Conservation (phyloP, 2,329 filamentous ascomycete species). For the Hypoxylon sp. region DNA sequence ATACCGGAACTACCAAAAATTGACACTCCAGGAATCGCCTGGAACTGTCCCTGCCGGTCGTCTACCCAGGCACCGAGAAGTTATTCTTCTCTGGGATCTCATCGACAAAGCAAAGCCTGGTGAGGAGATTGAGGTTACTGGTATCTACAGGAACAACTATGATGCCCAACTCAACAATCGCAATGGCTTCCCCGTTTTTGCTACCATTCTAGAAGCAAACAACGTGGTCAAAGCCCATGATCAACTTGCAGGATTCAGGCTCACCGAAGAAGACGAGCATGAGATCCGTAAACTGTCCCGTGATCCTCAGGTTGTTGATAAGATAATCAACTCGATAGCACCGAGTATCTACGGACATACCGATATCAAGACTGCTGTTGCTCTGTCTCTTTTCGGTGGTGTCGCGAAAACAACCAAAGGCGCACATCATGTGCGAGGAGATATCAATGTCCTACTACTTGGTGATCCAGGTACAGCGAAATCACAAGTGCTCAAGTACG, state of each 20-base stretch:
- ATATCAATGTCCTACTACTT: constrained; percentile 97
- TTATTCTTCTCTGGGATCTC: constrained; percentile 95
- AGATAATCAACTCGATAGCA: constrained; percentile 92
- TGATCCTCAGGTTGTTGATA: constrained; percentile 93
- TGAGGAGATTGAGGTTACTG: constrained; percentile 97
- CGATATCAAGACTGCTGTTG: constrained; percentile 97
- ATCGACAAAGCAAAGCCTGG: constrained; percentile 98
- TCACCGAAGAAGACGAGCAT: constrained; percentile 95
- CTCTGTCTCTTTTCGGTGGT: constrained; percentile 93
- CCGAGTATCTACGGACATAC: constrained; percentile 97
- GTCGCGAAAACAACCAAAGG: constrained; percentile 93
- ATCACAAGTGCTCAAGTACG: constrained; percentile 96
- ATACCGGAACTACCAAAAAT: constrained; percentile 98
- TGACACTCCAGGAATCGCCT: constrained; percentile 96
- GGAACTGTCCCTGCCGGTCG: constrained; percentile 97
- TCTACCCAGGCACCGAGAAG: constrained; percentile 91
- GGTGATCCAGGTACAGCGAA: constrained; percentile 98
- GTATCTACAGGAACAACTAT: constrained; percentile 98
- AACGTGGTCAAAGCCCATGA: constrained; percentile 98
- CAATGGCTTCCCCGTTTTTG: constrained; percentile 98
- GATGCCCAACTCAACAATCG: constrained; percentile 98
- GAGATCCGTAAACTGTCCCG: constrained; percentile 89
- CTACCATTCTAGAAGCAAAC: constrained; percentile 97
- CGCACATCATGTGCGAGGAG: constrained; percentile 90
- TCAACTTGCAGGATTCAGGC: constrained; percentile 93